Evolutionary conservation across 495 filamentous ascomycete species (phyloP), one percentile per base, ranked within the genome.

Genomic region (Penicillium antarcticum): DNA sequence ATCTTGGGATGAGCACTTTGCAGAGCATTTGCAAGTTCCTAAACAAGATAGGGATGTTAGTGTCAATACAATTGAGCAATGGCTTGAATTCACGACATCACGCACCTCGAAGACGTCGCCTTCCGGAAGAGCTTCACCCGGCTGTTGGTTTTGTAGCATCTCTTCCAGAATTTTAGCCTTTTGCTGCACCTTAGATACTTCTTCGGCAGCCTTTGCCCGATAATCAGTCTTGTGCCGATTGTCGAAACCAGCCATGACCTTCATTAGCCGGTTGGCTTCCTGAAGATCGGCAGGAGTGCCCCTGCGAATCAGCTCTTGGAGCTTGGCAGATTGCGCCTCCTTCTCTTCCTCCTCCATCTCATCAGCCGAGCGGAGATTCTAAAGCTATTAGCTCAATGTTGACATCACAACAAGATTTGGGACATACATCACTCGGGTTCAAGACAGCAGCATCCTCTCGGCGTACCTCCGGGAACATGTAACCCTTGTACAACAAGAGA

Each of bases 311-410:
- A 98, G 76, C 74, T 98, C 94, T 66, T 98, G 94, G 29, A 98
- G 77, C 71, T 98, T 98, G 9, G 94, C 94, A 10, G 91, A 95
- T 61, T 98, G 94, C 3, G 92, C 94, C 61, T 92, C 91, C 46
- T 78, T 80, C 64, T 98, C 94, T 66, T 98, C 94, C 61, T 92
- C 91, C 61, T 98, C 94, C 94, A 98, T 98, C 67, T 98, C 94
- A 58, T 98, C 94, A 12, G 92, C 94, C 11, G 94, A 97, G 65
- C 92, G 89, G 14, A 98, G 80, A 55, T 91, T 95, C 92, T 97
- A 62, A 16, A 48, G 42, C 3, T 9, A 53, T 81, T 48, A 80
- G 66, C 56, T 53, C 43, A 53, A 14, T 10, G 7, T 10, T 9
- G 2, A 35, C 9, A 45, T 2, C 38, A 42, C 21, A 29, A 42